Evolutionary conservation across 345 rosid species (phyloP).

Genomic region (Gossypium mustelinum): DNA sequence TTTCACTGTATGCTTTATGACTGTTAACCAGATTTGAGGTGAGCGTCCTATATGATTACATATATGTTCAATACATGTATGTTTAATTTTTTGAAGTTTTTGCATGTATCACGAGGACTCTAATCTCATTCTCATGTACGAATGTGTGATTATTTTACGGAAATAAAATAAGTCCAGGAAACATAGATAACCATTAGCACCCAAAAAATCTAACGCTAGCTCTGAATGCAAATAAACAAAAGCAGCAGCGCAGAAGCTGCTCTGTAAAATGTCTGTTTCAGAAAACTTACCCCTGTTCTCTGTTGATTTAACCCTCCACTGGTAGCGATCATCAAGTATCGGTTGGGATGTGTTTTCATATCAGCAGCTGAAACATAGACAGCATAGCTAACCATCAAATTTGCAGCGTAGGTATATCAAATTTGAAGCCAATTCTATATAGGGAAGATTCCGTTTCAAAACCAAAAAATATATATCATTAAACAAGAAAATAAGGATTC

Average conservation of each 20-base stretch:
- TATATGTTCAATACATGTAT: no score
- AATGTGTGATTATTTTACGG: background rate
- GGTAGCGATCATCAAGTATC: constrained; percentile 76
- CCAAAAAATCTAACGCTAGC: background rate
- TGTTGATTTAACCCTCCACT: constrained; percentile 97
- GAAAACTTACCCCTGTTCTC: constrained; percentile 73
- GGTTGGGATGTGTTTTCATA: constrained; percentile 44
- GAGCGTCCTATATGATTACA: background rate
- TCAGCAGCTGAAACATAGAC: constrained; percentile 41
- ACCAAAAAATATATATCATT: background rate
- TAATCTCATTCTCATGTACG: no score
- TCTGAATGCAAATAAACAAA: background rate
- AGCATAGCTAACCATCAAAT: constrained; percentile 18
- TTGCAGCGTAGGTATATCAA: background rate
- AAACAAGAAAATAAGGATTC: background rate
- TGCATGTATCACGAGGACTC: no score
- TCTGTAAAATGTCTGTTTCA: background rate
- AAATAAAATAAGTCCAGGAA: background rate
- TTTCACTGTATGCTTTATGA: background rate
- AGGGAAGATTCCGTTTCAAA: background rate
- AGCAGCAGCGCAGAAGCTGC: background rate
- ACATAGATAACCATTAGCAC: background rate
- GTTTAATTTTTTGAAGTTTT: no score
- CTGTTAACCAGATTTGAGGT: background rate
- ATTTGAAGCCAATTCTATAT: background rate